Evolutionary conservation across 2,329 filamentous ascomycete species (phyloP).

Genomic region (Chaetothyriales sp.): DNA sequence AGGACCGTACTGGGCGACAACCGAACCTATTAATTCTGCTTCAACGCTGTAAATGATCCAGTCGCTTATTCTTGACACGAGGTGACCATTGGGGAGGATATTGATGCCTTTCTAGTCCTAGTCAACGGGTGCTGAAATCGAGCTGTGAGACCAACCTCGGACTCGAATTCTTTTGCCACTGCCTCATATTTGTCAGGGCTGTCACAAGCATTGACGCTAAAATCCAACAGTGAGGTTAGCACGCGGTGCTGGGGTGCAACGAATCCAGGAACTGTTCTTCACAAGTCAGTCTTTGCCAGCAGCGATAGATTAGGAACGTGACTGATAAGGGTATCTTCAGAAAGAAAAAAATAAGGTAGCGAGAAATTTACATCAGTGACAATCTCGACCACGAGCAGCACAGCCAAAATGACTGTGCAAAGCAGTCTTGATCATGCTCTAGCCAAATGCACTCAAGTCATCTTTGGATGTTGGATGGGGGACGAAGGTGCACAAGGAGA

Average conservation of each 20-base stretch:
- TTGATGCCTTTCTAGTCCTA: conserved; percentile 58
- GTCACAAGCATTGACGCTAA: conserved; percentile 89
- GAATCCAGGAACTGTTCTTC: neutral
- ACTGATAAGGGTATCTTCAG: conserved; percentile 43
- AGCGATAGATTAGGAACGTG: neutral
- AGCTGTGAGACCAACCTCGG: conserved; percentile 56
- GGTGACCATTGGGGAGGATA: conserved; percentile 85
- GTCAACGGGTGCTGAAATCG: conserved; percentile 25
- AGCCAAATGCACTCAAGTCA: conserved; percentile 46
- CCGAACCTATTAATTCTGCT: conserved; percentile 72
- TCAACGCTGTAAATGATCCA: conserved; percentile 99
- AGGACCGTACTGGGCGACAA: conserved; percentile 79
- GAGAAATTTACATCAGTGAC: conserved; percentile 98
- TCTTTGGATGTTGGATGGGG: neutral
- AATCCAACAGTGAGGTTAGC: neutral
- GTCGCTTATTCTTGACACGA: conserved; percentile 90
- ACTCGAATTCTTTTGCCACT: conserved; percentile 65
- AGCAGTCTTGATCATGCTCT: conserved; percentile 64
- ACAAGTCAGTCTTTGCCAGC: neutral
- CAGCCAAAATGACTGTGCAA: conserved; percentile 63
- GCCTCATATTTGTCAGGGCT: conserved; percentile 73
- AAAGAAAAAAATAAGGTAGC: conserved; percentile 89
- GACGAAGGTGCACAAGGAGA: conserved; percentile 3
- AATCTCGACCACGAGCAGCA: conserved; percentile 41
- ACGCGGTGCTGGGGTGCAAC: neutral